A percentile compares a stretch with the other conserved stretches of the same genome.
phyloP scores from a whole-genome alignment of 78 protist genomes.

The Planoprotostelium fungivorum region DNA sequence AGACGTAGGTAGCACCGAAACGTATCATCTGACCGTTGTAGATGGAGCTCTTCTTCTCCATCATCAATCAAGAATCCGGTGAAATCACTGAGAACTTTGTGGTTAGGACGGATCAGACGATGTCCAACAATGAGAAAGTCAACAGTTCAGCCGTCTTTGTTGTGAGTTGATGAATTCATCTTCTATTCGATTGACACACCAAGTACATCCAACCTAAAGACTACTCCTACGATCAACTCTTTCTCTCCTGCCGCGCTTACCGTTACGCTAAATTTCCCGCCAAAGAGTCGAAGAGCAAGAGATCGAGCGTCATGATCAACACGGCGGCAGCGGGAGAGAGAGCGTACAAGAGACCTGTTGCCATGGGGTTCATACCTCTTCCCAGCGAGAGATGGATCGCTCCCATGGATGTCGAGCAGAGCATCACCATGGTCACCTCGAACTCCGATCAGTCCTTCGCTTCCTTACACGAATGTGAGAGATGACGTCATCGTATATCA shows the following conservation, averaged over 20 bases:
- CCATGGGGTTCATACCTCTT: neutral
- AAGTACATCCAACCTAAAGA: neutral
- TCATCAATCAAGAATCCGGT: neutral
- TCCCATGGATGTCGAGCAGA: neutral
- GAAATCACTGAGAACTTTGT: neutral
- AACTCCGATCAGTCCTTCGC: neutral
- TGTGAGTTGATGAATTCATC: too few relatives aligned
- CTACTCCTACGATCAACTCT: neutral
- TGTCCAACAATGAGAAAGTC: too few relatives aligned
- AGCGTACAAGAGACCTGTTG: neutral
- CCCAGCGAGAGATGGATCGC: neutral
- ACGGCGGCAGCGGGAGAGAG: neutral
- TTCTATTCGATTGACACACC: too few relatives aligned
- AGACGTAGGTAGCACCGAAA: neutral
- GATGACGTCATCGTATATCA: neutral
- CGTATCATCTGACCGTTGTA: neutral
- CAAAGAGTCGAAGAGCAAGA: neutral
- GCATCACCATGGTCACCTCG: neutral
- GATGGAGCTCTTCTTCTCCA: neutral
- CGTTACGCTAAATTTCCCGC: neutral
- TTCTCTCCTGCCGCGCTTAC: neutral
- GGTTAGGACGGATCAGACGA: neutral
- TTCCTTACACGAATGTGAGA: neutral
- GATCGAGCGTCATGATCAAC: too few relatives aligned
- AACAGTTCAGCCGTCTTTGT: too few relatives aligned